Percentiles rank a stretch among this genome's conserved stretches.
Conservation (phyloP, 805 yeast species). For the Kuraishia capsulata region DNA sequence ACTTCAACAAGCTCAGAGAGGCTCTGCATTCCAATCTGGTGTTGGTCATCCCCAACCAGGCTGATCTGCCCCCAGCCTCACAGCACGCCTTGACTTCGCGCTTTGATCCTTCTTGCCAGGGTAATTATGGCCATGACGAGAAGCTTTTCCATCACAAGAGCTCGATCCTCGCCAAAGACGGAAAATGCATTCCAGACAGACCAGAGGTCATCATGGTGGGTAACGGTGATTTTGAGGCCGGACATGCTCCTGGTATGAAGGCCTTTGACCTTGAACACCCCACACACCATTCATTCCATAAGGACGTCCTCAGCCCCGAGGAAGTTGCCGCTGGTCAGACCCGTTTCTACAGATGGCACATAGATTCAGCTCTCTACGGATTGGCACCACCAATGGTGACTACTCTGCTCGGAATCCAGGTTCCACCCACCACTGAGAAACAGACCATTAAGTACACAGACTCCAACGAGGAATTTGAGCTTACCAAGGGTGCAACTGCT, state of each 20-base stretch:
- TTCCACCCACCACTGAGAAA: constrained; percentile 58
- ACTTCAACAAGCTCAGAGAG: constrained; percentile 49
- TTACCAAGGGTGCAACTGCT: constrained; percentile 83
- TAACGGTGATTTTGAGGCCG: constrained; percentile 63
- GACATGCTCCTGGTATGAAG: constrained; percentile 26
- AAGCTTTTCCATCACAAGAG: constrained; percentile 59
- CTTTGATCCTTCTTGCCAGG: constrained; percentile 65
- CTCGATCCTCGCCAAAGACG: constrained; percentile 73
- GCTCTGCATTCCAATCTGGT: constrained; percentile 67
- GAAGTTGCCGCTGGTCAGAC: constrained; percentile 59
- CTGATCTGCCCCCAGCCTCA: constrained; percentile 57
- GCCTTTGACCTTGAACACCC: constrained; percentile 65
- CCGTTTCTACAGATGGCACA: constrained; percentile 89
- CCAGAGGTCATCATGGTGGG: constrained; percentile 91
- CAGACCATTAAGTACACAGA: constrained; percentile 62
- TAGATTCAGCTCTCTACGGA: constrained; percentile 82
- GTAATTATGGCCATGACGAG: constrained; percentile 73
- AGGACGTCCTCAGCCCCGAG: constrained; percentile 50
- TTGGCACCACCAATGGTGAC: constrained; percentile 83
- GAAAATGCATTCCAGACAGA: constrained; percentile 67
- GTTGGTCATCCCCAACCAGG: constrained; percentile 65
- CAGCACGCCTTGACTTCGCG: constrained; percentile 70
- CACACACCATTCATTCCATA: constrained; percentile 75
- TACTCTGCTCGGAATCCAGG: constrained; percentile 73
- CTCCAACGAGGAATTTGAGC: constrained; percentile 50